phyloP scores from a whole-genome alignment of 108 stramenopile species.

The Fragilaria crotonensis region DNA sequence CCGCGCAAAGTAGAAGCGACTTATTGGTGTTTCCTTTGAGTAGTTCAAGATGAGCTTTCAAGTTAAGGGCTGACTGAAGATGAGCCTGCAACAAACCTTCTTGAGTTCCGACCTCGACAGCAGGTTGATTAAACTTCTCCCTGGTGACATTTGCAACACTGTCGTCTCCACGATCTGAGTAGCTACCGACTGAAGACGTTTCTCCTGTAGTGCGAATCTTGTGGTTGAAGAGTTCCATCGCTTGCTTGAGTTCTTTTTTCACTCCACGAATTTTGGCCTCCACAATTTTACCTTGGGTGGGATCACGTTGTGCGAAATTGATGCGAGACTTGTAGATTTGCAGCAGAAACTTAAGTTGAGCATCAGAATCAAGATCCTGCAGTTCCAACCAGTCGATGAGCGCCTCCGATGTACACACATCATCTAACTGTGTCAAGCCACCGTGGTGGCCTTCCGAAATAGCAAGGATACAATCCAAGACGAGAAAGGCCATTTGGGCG shows the following conservation, averaged over 20 bases:
- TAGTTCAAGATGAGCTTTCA: constrained; percentile 78
- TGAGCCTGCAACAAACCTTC: constrained; percentile 28
- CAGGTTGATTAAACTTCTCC: not conserved
- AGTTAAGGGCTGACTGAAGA: constrained; percentile 55
- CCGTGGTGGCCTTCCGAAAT: constrained; percentile 3
- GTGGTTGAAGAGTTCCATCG: constrained; percentile 82
- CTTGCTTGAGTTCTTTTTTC: constrained; percentile 73
- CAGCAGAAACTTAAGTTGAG: constrained; percentile 35
- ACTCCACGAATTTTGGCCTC: constrained; percentile 36
- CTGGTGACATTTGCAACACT: not conserved
- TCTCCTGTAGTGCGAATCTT: constrained; percentile 28
- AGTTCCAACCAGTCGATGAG: constrained; percentile 14
- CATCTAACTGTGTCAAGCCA: constrained; percentile 3
- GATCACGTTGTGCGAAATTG: constrained; percentile 17
- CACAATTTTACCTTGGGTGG: constrained; percentile 5
- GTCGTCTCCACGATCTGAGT: not conserved
- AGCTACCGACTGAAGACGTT: not conserved
- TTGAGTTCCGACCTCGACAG: not conserved
- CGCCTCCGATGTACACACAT: not conserved
- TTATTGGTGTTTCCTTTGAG: constrained; percentile 73
- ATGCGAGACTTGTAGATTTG: constrained; percentile 24
- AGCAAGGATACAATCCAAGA: constrained; percentile 28
- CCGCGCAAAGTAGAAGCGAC: constrained; percentile 64
- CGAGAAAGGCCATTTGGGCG: constrained; percentile 28
- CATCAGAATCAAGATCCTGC: constrained; percentile 11